These are phyloP conservation scores for Pelargonium australe DNA, from an alignment of 441 rosid species.

Conservation along the genomic window DNA sequence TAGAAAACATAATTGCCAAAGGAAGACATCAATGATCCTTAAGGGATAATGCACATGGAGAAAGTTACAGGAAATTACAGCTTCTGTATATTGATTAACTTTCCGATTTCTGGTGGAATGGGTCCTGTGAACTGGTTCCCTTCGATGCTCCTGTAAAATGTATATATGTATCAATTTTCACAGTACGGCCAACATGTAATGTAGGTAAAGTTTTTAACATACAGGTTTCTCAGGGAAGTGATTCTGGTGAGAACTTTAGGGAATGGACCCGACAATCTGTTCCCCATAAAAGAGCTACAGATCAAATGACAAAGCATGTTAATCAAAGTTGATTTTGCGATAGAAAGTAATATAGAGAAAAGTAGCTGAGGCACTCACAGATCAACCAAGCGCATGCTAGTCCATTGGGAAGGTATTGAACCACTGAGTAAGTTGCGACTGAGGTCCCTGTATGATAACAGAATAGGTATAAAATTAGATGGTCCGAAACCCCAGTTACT, in stretches of 20 bases:
- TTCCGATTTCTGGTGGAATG: slow-evolving; percentile 67
- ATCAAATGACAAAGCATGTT: slow-evolving; percentile 15
- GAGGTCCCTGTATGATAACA: slow-evolving; percentile 54
- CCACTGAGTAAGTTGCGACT: slow-evolving; percentile 71
- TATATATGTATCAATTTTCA: neutral
- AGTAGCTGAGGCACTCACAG: slow-evolving; percentile 38
- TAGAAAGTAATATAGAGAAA: neutral
- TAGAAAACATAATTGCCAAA: slow-evolving; percentile 10
- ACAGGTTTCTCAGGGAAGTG: slow-evolving; percentile 61
- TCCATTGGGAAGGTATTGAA: slow-evolving; percentile 72
- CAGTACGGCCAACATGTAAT: neutral
- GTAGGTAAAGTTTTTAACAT: slow-evolving; percentile 24
- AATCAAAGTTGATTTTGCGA: neutral
- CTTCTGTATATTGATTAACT: slow-evolving; percentile 48
- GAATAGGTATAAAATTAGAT: neutral
- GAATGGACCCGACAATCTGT: slow-evolving; percentile 69
- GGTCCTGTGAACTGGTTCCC: slow-evolving; percentile 67
- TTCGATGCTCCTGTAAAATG: slow-evolving; percentile 64
- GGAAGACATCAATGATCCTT: neutral
- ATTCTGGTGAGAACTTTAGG: slow-evolving; percentile 64
- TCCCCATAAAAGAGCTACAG: slow-evolving; percentile 84
- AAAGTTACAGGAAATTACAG: slow-evolving; percentile 39
- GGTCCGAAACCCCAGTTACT: neutral
- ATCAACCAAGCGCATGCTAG: slow-evolving; percentile 50
- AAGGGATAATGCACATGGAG: slow-evolving; percentile 16